Percentiles rank a stretch among this genome's conserved stretches.
phyloP scores from a whole-genome alignment of 805 yeast genomes.

The Yarrowia sp. region DNA sequence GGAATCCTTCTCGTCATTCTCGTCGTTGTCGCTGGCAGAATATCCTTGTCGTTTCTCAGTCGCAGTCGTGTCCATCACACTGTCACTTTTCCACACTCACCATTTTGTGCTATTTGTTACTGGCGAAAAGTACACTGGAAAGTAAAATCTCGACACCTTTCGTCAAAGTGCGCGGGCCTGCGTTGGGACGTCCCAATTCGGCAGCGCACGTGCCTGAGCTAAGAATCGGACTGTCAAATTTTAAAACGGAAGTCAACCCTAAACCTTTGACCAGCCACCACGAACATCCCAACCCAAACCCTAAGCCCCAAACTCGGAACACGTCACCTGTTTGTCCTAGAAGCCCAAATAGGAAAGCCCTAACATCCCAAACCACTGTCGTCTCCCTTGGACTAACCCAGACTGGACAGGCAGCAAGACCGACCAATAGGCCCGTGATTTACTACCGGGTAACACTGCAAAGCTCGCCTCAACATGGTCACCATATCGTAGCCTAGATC shows the following conservation, averaged over 20 bases:
- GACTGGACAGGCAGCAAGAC: too few relatives aligned
- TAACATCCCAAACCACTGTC: background rate
- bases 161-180: conserved; percentile 20
- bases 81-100: conserved; percentile 16
- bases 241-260: conserved; percentile 9
- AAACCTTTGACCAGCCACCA: background rate
- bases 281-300: background rate
- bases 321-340: background rate
- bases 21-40: background rate
- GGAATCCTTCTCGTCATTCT: background rate
- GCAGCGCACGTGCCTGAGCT: conserved; percentile 14
- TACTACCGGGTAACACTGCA: background rate
- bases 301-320: background rate
- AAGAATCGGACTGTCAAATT: background rate
- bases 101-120: conserved; percentile 26
- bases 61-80: conserved; percentile 12
- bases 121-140: conserved; percentile 27
- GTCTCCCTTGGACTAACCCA: too few relatives aligned
- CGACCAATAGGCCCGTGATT: background rate
- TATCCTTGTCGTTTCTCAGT: background rate
- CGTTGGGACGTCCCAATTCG: conserved; percentile 26
- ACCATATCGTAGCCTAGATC: background rate
- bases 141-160: conserved; percentile 24
- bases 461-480: background rate
- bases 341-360: background rate